A percentile compares a stretch with the other conserved stretches of the same genome.
phyloP scores from a whole-genome alignment of 495 filamentous ascomycete genomes.

The Penicillium steckii region DNA sequence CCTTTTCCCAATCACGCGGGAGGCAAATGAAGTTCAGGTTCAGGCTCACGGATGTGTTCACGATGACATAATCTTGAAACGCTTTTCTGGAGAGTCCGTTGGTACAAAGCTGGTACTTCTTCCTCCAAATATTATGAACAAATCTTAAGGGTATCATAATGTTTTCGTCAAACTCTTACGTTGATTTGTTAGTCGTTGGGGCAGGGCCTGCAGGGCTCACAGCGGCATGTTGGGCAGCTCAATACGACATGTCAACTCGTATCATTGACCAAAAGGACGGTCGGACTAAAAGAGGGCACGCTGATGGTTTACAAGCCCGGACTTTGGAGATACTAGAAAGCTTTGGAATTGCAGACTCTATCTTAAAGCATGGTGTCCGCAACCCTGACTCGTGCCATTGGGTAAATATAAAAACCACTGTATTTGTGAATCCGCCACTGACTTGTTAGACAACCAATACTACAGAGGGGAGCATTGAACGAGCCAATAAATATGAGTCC shows the following conservation, averaged over 20 bases:
- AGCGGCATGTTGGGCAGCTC: slow-evolving; percentile 56
- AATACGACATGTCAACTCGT: slow-evolving; percentile 48
- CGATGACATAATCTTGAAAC: neutral
- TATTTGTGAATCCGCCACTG: neutral
- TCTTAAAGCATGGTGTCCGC: slow-evolving; percentile 61
- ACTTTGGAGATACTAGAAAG: slow-evolving; percentile 70
- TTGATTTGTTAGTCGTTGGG: slow-evolving; percentile 55
- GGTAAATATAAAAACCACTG: slow-evolving; percentile 14
- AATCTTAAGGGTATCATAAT: neutral
- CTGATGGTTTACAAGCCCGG: slow-evolving; percentile 68
- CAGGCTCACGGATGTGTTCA: neutral
- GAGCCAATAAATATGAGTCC: neutral
- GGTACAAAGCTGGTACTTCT: neutral
- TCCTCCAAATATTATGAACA: neutral
- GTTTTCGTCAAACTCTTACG: neutral
- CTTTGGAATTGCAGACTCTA: slow-evolving; percentile 60
- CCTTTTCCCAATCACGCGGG: too few relatives aligned
- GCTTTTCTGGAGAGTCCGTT: neutral
- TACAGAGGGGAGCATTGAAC: neutral
- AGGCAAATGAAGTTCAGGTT: neutral
- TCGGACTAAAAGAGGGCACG: slow-evolving; percentile 56
- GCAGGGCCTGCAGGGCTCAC: slow-evolving; percentile 60
- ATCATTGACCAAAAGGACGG: slow-evolving; percentile 56
- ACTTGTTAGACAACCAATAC: neutral
- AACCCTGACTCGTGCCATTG: slow-evolving; percentile 58